Evolutionary conservation across 495 filamentous ascomycete species (phyloP).

Genomic region (Penicillium daleae): DNA sequence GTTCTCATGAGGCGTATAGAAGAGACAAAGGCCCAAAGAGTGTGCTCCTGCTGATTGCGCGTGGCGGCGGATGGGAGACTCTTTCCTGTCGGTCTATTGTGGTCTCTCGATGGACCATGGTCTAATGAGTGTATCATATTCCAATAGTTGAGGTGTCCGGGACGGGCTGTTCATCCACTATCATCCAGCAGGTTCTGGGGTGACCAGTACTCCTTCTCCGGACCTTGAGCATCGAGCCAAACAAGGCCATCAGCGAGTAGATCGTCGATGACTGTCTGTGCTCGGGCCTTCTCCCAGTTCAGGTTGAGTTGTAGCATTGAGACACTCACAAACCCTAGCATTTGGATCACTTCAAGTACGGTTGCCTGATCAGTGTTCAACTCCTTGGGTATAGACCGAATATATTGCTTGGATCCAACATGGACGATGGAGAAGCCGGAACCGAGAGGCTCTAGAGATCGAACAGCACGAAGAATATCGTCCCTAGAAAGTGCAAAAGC

Average conservation of each 20-base stretch:
- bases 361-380: constrained; percentile 92
- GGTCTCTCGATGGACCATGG: neutral
- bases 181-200: constrained; percentile 59
- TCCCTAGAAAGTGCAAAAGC: constrained; percentile 56
- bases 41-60: no score
- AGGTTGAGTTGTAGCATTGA: constrained; percentile 94
- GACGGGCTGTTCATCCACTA: constrained; percentile 33
- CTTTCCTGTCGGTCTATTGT: neutral
- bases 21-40: neutral
- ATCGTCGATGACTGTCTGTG: constrained; percentile 88
- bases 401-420: constrained; percentile 83
- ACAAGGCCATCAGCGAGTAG: constrained; percentile 88
- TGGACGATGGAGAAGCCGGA: constrained; percentile 81
- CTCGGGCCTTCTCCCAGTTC: constrained; percentile 80
- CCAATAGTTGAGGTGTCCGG: neutral
- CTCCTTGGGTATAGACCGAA: constrained; percentile 93
- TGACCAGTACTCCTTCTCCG: constrained; percentile 95
- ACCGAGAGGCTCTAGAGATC: constrained; percentile 83
- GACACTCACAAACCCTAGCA: constrained; percentile 85
- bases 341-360: constrained; percentile 83
- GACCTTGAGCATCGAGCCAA: constrained; percentile 87
- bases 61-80: no score
- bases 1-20: neutral
- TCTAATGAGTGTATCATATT: neutral
- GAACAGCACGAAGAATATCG: constrained; percentile 88